Percentiles rank a stretch among this genome's conserved stretches.
These are phyloP conservation scores for Pichia deserticola DNA, from an alignment of 805 yeast species.

Conservation along the genomic window DNA sequence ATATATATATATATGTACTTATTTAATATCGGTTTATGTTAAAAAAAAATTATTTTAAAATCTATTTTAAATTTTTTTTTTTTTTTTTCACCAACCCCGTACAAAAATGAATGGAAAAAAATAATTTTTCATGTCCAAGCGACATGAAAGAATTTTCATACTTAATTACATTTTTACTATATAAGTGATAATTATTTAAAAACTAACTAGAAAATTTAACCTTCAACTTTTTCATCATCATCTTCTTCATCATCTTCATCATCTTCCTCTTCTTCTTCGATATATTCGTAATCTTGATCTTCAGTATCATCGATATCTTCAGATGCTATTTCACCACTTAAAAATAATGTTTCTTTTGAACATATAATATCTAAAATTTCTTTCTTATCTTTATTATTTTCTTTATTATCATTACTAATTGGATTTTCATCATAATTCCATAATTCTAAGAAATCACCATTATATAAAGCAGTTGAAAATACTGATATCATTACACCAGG, in stretches of 20 bases:
- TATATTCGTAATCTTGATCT: slow-evolving; percentile 16
- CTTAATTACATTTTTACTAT: too few species aligned
- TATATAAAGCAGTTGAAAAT: slow-evolving; percentile 26
- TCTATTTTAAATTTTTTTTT: too few species aligned
- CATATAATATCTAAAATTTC: slow-evolving; percentile 14
- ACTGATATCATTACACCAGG: slow-evolving; percentile 38
- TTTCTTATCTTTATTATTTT: slow-evolving; percentile 7
- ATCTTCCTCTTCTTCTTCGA: slow-evolving; percentile 1
- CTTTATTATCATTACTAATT: not conserved
- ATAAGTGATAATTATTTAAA: too few species aligned
- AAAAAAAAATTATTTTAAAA: too few species aligned
- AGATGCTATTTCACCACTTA: slow-evolving; percentile 16
- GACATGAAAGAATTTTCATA: too few species aligned
- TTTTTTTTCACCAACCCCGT: too few species aligned
- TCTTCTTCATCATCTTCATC: not conserved
- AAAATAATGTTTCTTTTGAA: slow-evolving; percentile 20
- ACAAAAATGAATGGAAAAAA: too few species aligned
- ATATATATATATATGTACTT: too few species aligned
- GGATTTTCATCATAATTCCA: slow-evolving; percentile 33
- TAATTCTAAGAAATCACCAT: slow-evolving; percentile 35
- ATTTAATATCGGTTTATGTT: too few species aligned
- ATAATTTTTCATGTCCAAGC: too few species aligned
- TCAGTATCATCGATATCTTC: slow-evolving; percentile 22
- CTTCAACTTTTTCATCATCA: not conserved
- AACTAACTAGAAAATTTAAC: not conserved